phyloP scores from a whole-genome alignment of 176 grass and related monocot genomes.

The Ensete ventricosum region DNA sequence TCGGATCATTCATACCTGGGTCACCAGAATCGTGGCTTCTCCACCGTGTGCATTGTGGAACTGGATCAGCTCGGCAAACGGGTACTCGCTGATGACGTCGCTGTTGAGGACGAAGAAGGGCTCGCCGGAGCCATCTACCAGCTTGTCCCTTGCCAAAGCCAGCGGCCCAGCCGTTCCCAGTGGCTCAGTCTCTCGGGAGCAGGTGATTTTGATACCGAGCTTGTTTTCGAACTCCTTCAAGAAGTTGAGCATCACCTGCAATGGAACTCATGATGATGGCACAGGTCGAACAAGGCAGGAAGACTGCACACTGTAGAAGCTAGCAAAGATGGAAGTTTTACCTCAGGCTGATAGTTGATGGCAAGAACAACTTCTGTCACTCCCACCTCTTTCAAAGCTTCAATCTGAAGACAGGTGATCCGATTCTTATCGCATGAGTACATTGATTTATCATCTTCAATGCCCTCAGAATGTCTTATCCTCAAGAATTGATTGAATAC shows the following conservation, averaged over 20 bases:
- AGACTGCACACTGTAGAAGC: too few relatives aligned
- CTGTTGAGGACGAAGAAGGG: background rate
- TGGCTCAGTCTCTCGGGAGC: background rate
- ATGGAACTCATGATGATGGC: too few relatives aligned
- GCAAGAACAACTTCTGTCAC: slow-evolving; percentile 2
- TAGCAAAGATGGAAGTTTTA: background rate
- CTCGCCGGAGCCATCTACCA: background rate
- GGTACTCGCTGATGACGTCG: background rate
- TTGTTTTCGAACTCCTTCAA: background rate
- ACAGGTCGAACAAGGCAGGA: too few relatives aligned
- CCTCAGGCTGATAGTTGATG: slow-evolving; percentile 1
- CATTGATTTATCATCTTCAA: too few relatives aligned
- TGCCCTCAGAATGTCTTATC: too few relatives aligned
- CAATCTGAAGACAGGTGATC: background rate
- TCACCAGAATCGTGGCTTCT: background rate
- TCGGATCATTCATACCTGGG: background rate
- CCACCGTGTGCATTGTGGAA: background rate
- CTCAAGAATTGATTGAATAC: too few relatives aligned
- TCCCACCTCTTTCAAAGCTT: background rate
- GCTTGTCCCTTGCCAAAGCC: background rate
- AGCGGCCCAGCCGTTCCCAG: background rate
- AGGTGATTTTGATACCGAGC: background rate
- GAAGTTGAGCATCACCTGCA: background rate
- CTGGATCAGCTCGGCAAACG: background rate
- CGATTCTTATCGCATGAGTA: background rate